A percentile compares a stretch with the other conserved stretches of the same genome.
phyloP scores from a whole-genome alignment of 1,139 yeast species.

The Trichomonascaceae sp. region DNA sequence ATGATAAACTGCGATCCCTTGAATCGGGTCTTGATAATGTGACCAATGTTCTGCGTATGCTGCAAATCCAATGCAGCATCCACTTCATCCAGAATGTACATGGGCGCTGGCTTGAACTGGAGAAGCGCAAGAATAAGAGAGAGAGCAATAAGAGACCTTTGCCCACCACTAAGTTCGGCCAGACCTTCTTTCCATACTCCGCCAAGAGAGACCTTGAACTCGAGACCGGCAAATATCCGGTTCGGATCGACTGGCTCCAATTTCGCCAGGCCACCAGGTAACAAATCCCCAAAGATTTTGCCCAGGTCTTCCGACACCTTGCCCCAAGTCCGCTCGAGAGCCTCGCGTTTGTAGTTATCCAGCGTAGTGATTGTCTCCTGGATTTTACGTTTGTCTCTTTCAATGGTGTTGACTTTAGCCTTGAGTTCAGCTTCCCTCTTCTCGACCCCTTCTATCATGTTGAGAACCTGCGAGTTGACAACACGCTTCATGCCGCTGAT shows the following conservation, averaged over 20 bases:
- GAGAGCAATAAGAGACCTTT: conserved; percentile 82
- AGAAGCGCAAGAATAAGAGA: conserved; percentile 81
- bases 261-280: conserved; percentile 87
- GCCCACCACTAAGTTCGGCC: conserved; percentile 95
- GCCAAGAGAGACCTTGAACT: conserved; percentile 83
- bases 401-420: conserved; percentile 76
- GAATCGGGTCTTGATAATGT: conserved; percentile 84
- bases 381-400: conserved; percentile 80
- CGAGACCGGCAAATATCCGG: conserved; percentile 84
- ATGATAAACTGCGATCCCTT: conserved; percentile 94
- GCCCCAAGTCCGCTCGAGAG: conserved; percentile 71
- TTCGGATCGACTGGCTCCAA: conserved; percentile 67
- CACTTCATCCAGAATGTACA: conserved; percentile 94
- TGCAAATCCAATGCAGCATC: conserved; percentile 96
- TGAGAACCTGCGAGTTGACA: conserved; percentile 82
- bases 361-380: conserved; percentile 78
- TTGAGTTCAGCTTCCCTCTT: conserved; percentile 70
- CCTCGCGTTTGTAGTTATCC: conserved; percentile 76
- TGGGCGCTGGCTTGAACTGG: conserved; percentile 95
- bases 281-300: conserved; percentile 72
- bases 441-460: conserved; percentile 88
- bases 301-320: conserved; percentile 78
- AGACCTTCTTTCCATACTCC: conserved; percentile 92
- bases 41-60: conserved; percentile 96
- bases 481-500: conserved; percentile 65